Base-by-base conservation (phyloP, 805 yeast species). In the Candida alai region DNA sequence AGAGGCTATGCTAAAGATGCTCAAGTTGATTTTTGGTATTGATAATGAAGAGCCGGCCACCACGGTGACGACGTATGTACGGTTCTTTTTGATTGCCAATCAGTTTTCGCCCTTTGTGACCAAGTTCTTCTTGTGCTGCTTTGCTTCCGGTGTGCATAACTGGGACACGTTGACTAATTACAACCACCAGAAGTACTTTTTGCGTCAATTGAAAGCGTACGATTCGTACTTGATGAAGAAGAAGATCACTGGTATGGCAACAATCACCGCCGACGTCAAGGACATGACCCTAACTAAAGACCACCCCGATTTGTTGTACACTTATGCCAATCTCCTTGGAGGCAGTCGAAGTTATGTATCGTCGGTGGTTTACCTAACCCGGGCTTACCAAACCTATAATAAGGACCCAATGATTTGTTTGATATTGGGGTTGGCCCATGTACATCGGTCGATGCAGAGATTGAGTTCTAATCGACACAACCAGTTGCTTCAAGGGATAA, bases 361-460 rank as follows among this genome's bases (percentile, higher is more conserved):
- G 2, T 79, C 95, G 3, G 63, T 90, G 38, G 84, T 82, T 15
- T 89, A 90, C 53, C 66, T 84, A 37, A 71, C 78, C 30, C 74
- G 89, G 37, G 79, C 87, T 3, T 83, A 84, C 52, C 72, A 72
- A 33, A 71, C 76, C 16, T 75, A 75, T 36, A 80, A 80, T 28
- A 60, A 76, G 26, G 96, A 90, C 43, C 95, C 97, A 1, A 74
- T 87, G 65, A 65, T 93, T 2, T 72, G 86, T 40, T 65, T 93
- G 18, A 58, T 83, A 23, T 65, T 84, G 28, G 97, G 93, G 0
- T 56, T 93, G 25, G 78, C 89, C 0, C 89, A 88, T 58, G 64
- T 89, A 16, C 96, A 90, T 48, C 71, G 97, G 27, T 84, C 97
- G 0, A 81, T 89, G 79, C 97, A 93, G 58, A 70, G 98, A 42